These are phyloP conservation scores for Pseudogymnoascus sp. DNA, from an alignment of 2,329 filamentous ascomycete species.

Conservation along the genomic window DNA sequence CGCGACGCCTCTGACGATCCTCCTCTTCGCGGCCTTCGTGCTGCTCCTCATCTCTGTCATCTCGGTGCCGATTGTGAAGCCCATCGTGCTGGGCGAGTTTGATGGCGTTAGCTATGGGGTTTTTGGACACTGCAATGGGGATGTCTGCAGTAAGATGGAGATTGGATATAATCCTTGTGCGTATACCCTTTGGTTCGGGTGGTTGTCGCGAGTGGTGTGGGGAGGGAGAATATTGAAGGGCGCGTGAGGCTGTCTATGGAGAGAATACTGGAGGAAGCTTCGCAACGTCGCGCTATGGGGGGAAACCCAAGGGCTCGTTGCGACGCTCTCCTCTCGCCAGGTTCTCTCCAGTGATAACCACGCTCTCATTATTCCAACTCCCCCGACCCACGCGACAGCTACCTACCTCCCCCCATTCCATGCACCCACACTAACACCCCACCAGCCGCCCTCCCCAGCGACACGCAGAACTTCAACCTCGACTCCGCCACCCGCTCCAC, in stretches of 20 bases:
- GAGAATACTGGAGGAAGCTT: slow-evolving; percentile 4
- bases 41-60: slow-evolving; percentile 78
- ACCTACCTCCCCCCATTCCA: not conserved
- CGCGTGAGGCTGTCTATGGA: not conserved
- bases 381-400: slow-evolving; percentile 14
- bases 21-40: slow-evolving; percentile 78
- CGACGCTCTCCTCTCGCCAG: not conserved
- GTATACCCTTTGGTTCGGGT: slow-evolving; percentile 27
- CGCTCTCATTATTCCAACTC: not conserved
- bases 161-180: slow-evolving; percentile 81
- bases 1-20: slow-evolving; percentile 79
- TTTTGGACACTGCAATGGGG: slow-evolving; percentile 71
- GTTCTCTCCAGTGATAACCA: not conserved
- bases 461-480: slow-evolving; percentile 44
- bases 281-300: not conserved
- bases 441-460: slow-evolving; percentile 17
- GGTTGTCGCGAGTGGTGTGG: not conserved
- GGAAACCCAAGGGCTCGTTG: not conserved
- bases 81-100: slow-evolving; percentile 74
- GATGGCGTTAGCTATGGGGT: slow-evolving; percentile 78
- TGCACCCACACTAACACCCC: not conserved
- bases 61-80: slow-evolving; percentile 82
- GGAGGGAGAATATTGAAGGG: not conserved
- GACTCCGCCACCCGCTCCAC: slow-evolving; percentile 44
- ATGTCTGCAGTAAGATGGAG: slow-evolving; percentile 65